These are phyloP conservation scores for Nadsonia commutata DNA, from an alignment of 1,139 yeast genomes.

Conservation along the genomic window DNA sequence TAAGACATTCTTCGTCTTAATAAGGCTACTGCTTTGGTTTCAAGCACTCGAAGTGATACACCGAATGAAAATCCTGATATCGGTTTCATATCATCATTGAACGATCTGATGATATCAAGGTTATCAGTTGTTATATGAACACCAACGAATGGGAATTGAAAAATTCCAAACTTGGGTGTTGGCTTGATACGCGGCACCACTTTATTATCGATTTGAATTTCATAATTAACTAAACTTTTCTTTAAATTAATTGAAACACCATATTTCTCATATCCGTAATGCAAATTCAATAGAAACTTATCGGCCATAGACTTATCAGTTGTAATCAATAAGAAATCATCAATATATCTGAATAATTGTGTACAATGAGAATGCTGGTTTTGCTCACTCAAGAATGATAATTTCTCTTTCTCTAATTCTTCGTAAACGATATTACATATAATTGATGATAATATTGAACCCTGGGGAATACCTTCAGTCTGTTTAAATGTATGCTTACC, in stretches of 20 bases:
- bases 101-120: background rate
- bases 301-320: constrained; percentile 21
- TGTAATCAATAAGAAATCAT: constrained; percentile 67
- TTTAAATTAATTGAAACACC: background rate
- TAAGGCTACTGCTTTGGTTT: background rate
- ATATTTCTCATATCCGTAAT: background rate
- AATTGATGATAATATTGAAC: constrained; percentile 61
- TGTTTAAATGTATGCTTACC: constrained; percentile 29
- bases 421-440: constrained; percentile 69
- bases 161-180: background rate
- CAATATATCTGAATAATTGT: constrained; percentile 54
- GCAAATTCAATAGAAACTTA: constrained; percentile 11
- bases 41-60: background rate
- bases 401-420: constrained; percentile 35
- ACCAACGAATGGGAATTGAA: background rate
- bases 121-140: background rate
- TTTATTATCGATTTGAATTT: background rate
- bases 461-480: constrained; percentile 70
- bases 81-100: background rate
- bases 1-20: background rate
- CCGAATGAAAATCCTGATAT: background rate
- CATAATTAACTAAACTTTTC: background rate
- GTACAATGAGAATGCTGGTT: constrained; percentile 17
- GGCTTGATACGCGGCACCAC: background rate
- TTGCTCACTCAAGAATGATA: constrained; percentile 21